Conservation (phyloP, 306 rosid species). For the Acacia acuminata region DNA sequence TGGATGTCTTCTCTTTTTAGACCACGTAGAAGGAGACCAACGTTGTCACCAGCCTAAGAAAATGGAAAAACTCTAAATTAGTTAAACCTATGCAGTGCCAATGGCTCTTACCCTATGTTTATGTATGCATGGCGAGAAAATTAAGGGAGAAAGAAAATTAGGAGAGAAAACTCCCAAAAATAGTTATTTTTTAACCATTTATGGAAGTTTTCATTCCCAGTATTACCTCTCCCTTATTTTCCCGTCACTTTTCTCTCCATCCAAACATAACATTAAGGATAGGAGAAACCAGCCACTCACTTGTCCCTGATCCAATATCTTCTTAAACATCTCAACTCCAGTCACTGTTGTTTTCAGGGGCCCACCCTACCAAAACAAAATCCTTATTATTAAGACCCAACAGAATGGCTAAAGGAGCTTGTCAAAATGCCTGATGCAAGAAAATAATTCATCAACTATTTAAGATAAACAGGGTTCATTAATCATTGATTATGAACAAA, state of each 20-base stretch:
- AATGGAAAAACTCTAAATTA: slow-evolving; percentile 36
- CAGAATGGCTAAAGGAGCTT: neutral
- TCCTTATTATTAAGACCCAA: slow-evolving; percentile 29
- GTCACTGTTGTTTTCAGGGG: slow-evolving; percentile 90
- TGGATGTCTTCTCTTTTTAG: slow-evolving; percentile 91
- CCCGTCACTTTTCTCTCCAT: too few relatives aligned
- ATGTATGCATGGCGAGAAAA: too few relatives aligned
- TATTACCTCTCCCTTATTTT: too few relatives aligned
- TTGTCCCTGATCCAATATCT: slow-evolving; percentile 93
- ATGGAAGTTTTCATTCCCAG: too few relatives aligned
- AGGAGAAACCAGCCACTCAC: slow-evolving; percentile 52
- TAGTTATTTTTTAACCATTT: too few relatives aligned
- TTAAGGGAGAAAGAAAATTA: too few relatives aligned
- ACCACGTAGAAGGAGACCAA: slow-evolving; percentile 99
- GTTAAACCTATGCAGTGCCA: slow-evolving; percentile 10
- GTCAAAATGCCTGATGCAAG: neutral
- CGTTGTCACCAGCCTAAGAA: slow-evolving; percentile 91
- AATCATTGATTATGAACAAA: slow-evolving; percentile 4
- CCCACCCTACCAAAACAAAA: slow-evolving; percentile 57
- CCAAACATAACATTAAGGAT: neutral
- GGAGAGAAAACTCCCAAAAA: too few relatives aligned
- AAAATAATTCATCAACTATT: slow-evolving; percentile 13
- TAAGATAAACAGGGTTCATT: slow-evolving; percentile 13
- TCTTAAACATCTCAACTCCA: slow-evolving; percentile 99
- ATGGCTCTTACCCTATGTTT: neutral